A percentile compares a stretch with the other conserved stretches of the same genome.
Conservation (phyloP, 2,329 filamentous ascomycete genomes). For the Diaporthe sp. region DNA sequence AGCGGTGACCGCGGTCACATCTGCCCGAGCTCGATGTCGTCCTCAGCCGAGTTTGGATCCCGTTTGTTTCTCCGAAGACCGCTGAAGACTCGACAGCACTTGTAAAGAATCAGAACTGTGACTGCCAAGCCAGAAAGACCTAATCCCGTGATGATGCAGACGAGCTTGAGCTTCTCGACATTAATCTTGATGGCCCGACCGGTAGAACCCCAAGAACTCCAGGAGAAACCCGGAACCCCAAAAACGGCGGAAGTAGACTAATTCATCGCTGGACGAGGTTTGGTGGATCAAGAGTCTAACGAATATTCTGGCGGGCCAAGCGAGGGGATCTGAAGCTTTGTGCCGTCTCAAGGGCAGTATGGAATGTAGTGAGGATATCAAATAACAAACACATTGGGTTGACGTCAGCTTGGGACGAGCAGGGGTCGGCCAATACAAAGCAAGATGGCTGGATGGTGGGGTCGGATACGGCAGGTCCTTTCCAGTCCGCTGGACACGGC, state of each 20-base stretch:
- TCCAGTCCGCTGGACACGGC: neutral
- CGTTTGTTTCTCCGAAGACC: neutral
- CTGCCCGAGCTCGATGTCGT: neutral
- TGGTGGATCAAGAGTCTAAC: too few species aligned
- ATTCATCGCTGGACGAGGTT: neutral
- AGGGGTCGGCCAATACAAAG: neutral
- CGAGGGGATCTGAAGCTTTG: too few species aligned
- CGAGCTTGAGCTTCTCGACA: neutral
- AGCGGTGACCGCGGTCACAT: neutral
- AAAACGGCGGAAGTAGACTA: too few species aligned
- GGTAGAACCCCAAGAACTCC: neutral
- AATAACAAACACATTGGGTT: neutral
- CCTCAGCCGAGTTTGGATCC: neutral
- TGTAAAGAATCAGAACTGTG: neutral
- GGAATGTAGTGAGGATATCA: neutral
- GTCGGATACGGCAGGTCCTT: slow-evolving; percentile 1
- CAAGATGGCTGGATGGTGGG: neutral
- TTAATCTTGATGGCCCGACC: neutral
- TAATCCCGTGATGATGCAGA: neutral
- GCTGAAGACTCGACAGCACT: neutral
- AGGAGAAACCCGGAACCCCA: neutral
- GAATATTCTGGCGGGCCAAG: too few species aligned
- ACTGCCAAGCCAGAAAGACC: neutral
- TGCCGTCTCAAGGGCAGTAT: neutral
- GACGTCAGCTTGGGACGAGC: slow-evolving; percentile 22